These are phyloP conservation scores for Fagopyrum esculentum DNA, from an alignment of 148 eudicot genomes.

Conservation along the genomic window DNA sequence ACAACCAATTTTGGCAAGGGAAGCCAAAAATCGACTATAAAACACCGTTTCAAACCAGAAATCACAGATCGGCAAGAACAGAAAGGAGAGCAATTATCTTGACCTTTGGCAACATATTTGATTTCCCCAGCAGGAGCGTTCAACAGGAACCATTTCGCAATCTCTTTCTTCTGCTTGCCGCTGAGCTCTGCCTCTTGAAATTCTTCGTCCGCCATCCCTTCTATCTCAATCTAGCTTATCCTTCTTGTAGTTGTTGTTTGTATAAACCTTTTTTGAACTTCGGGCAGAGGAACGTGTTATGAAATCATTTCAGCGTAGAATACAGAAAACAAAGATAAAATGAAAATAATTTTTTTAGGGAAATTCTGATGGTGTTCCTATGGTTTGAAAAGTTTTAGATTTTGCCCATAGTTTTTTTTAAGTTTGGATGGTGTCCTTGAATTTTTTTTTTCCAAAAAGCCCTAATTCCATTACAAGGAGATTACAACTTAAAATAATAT, in stretches of 20 bases:
- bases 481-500: no score
- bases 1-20: not conserved
- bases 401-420: no score
- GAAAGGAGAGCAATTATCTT: not conserved
- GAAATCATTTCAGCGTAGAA: constrained; percentile 27
- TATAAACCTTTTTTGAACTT: constrained; percentile 25
- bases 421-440: no score
- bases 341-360: not conserved
- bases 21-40: not conserved
- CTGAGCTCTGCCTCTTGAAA: constrained; percentile 36
- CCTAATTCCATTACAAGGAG: no score
- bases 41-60: not conserved
- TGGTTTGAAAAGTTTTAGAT: no score
- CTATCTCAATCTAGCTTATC: constrained; percentile 7
- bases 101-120: constrained; percentile 88
- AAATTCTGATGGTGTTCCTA: no score
- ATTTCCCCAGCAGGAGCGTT: constrained; percentile 95
- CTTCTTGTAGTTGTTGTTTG: not conserved
- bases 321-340: not conserved
- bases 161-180: constrained; percentile 62
- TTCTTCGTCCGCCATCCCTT: constrained; percentile 52
- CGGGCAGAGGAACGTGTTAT: constrained; percentile 28
- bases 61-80: constrained; percentile 4
- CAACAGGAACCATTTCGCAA: constrained; percentile 95
- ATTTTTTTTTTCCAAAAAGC: no score